Evolutionary conservation across 2,329 filamentous ascomycete species (phyloP), one percentile per base, ranked within the genome.

Genomic region (Nemania serpens): DNA sequence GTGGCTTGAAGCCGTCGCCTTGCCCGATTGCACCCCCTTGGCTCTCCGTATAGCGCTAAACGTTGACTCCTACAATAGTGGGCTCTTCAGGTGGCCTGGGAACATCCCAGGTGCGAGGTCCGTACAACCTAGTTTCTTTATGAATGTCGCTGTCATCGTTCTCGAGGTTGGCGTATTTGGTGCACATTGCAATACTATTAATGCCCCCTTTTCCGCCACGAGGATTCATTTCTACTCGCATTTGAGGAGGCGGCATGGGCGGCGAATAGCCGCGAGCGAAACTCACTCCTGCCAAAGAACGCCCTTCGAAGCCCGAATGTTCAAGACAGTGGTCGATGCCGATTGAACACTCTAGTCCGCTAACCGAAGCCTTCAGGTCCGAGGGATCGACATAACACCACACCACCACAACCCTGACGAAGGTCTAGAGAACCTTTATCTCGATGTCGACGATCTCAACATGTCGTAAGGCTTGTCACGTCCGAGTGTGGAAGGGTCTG

Each of bases 371-470:
- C 15, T 53, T 25, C 64, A 91, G 89, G 87, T 91, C 10, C 80
- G 88, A 65, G 89, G 86, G 10, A 81, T 91, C 69, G 90, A 93
- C 71, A 85, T 91, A 64, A 88, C 86, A 68, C 88, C 89, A 25
- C 85, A 87, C 88, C 64, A 71, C 59, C 63, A 70, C 59, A 68
- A 73, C 63, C 87, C 88, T 41, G 85, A 89, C 50, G 83, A 86
- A 66, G 70, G 79, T 5, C 87, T 89, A 17, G 78, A 82, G 4
- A 92, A 92, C 70, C 75, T 93, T 57, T 86, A 88, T 69, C 79
- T 91, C 56, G 88, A 91, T 74, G 82, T 91, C 55, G 89, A 91
- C 68, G 88, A 92, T 69, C 76, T 92, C 43, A 92, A 92, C 70
- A 80, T 82, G 69, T 79, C 81, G 85, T 84, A 74, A 75, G 78